Percentiles rank a stretch among this genome's conserved stretches.
Conservation (phyloP, 441 rosid species). For the Croton laevigatus region DNA sequence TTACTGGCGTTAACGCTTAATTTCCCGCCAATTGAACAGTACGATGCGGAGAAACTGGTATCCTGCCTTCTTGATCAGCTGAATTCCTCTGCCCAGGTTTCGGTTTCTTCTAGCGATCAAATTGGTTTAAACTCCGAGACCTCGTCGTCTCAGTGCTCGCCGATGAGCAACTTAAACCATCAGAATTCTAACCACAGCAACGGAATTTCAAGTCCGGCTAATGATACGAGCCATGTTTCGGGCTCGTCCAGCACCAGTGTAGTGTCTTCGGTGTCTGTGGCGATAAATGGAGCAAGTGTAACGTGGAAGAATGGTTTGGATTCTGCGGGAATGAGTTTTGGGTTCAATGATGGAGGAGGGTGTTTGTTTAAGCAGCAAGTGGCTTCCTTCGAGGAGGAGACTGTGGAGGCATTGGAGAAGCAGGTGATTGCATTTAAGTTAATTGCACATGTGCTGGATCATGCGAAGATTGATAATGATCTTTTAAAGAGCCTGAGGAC, state of each 20-base stretch:
- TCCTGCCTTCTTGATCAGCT: constrained; percentile 67
- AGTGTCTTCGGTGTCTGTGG: constrained; percentile 41
- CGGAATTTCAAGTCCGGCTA: constrained; percentile 56
- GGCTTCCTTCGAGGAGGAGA: constrained; percentile 81
- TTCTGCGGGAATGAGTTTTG: constrained; percentile 39
- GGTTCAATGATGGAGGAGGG: constrained; percentile 49
- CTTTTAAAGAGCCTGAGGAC: constrained; percentile 72
- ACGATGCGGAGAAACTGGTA: constrained; percentile 70
- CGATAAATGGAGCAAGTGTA: constrained; percentile 53
- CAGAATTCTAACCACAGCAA: constrained; percentile 26
- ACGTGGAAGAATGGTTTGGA: constrained; percentile 61
- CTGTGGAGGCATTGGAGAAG: constrained; percentile 81
- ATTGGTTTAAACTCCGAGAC: constrained; percentile 43
- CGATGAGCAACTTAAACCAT: constrained; percentile 42
- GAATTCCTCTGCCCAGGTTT: constrained; percentile 30
- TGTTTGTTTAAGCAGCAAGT: constrained; percentile 56
- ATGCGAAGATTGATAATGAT: constrained; percentile 61
- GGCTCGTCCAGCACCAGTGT: constrained; percentile 32
- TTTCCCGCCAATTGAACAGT: constrained; percentile 57
- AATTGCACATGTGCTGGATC: constrained; percentile 66
- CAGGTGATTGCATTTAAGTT: constrained; percentile 83
- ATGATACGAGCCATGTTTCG: constrained; percentile 47
- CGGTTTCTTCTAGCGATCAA: constrained; percentile 54
- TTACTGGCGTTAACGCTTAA: constrained; percentile 62
- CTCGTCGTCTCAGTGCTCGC: constrained; percentile 72